A percentile compares a stretch with the other conserved stretches of the same genome.
These are phyloP conservation scores for Eurotiales sp. DNA, from an alignment of 2,329 filamentous ascomycete species.

Conservation along the genomic window DNA sequence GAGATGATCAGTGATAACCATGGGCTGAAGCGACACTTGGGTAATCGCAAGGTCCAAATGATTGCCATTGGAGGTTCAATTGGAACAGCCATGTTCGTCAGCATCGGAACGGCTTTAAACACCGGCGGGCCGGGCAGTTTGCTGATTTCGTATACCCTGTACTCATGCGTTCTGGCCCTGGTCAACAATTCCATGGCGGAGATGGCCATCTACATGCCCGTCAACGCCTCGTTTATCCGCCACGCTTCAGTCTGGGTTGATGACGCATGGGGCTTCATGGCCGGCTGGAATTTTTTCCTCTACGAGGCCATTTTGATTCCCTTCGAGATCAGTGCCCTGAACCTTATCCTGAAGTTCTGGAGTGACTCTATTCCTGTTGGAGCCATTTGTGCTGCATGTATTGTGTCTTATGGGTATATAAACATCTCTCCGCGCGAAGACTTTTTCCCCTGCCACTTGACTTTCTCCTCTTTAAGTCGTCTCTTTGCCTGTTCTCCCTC, in stretches of 20 bases:
- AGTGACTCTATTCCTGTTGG: slow-evolving; percentile 41
- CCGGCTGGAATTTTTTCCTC: slow-evolving; percentile 53
- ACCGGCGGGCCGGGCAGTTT: slow-evolving; percentile 37
- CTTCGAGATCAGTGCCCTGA: slow-evolving; percentile 14
- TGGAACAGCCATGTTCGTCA: slow-evolving; percentile 37
- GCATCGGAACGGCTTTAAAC: slow-evolving; percentile 35
- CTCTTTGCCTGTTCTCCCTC: neutral
- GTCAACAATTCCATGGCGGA: slow-evolving; percentile 59
- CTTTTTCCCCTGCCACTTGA: neutral
- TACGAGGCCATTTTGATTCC: slow-evolving; percentile 9
- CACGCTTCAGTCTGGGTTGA: slow-evolving; percentile 78
- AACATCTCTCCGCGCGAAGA: neutral
- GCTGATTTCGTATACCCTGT: slow-evolving; percentile 30
- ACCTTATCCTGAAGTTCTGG: slow-evolving; percentile 2
- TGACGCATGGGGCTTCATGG: slow-evolving; percentile 77
- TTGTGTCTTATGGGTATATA: slow-evolving; percentile 55
- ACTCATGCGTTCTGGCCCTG: slow-evolving; percentile 31
- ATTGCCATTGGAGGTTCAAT: slow-evolving; percentile 41
- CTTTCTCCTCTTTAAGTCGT: too few relatives aligned
- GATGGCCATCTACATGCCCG: slow-evolving; percentile 79
- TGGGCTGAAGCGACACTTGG: slow-evolving; percentile 15
- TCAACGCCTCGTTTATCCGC: slow-evolving; percentile 74
- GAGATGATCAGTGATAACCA: slow-evolving; percentile 13
- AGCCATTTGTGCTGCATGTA: slow-evolving; percentile 59
- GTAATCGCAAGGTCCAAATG: slow-evolving; percentile 14